phyloP scores from a whole-genome alignment of 75 land plant genomes.

The Selaginella moellendorffii region DNA sequence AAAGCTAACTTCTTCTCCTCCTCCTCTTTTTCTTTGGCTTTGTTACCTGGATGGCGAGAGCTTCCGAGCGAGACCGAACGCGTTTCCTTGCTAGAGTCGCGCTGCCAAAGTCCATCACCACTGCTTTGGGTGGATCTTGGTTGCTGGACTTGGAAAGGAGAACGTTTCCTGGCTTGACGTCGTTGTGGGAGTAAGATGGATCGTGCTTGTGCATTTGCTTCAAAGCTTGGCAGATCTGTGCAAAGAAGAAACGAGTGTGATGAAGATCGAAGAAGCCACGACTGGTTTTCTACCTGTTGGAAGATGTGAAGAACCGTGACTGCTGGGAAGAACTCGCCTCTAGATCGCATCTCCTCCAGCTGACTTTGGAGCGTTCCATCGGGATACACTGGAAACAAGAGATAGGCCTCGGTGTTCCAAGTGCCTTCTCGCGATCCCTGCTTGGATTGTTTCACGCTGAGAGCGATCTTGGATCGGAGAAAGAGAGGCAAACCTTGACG shows the following conservation, averaged over 20 bases:
- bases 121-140: constrained; percentile 57
- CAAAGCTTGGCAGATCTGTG: constrained; percentile 92
- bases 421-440: constrained; percentile 52
- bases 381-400: constrained; percentile 76
- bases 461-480: constrained; percentile 68
- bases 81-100: constrained; percentile 63
- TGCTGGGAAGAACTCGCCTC: constrained; percentile 59
- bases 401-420: constrained; percentile 87
- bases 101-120: constrained; percentile 98
- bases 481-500: constrained; percentile 92
- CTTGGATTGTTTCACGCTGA: too few relatives aligned
- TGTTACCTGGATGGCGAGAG: constrained; percentile 69
- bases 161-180: constrained; percentile 94
- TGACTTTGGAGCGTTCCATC: constrained; percentile 89
- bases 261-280: background rate
- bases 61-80: constrained; percentile 71
- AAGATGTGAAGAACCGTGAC: constrained; percentile 73
- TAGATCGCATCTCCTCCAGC: constrained; percentile 48
- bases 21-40: background rate
- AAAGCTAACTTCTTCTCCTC: background rate
- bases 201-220: constrained; percentile 84
- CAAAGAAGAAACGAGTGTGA: background rate
- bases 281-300: constrained; percentile 76
- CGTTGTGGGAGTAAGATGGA: constrained; percentile 97
- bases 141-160: constrained; percentile 45